Base-by-base conservation (phyloP, 768 basidiomycete genomes). In the Phylloporus rhodoxanthus region DNA sequence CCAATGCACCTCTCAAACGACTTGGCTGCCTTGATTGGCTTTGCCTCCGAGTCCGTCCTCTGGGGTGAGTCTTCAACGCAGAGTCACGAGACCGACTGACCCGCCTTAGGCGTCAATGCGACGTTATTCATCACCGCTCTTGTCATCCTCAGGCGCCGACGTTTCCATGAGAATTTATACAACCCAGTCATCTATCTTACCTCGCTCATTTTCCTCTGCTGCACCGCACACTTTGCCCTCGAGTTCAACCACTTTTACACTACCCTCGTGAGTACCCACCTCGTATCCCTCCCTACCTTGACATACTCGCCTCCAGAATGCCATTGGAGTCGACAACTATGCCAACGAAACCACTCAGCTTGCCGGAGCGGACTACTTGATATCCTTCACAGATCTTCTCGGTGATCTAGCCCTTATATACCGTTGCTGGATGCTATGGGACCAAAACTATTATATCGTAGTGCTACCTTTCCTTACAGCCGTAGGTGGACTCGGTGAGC, bases 351-450 rank as follows among this genome's bases (percentile, higher is more conserved):
- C 67, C 1, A 50, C 19, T 2, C 28, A 20, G 17, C 67, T 69
- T 43, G 28, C 61, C 4, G 72, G 54, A 3, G 69, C 70, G 4
- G 71, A 72, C 54, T 51, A 69, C 19, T 51, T 73, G 36, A 63
- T 72, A 47, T 69, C 70, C 1, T 43, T 71, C 29, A 60, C 64
- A 0, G 70, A 72, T 53, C 63, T 73, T 33, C 26, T 70, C 19
- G 71, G 70, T 2, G 62, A 72, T 54, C 14, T 65, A 30, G 52
- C 68, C 40, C 64, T 74, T 29, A 53, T 71, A 25, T 74, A 73
- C 48, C 74, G 75, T 29, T 73, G 71, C 57, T 75, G 70, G 66
- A 55, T 70, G 51, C 40, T 75, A 40, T 75, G 73, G 71, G 63
- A 55, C 1, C 58, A 53, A 43, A 69, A 64, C 33, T 65, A 65